Percentiles rank a stretch among this genome's conserved stretches.
phyloP scores from a whole-genome alignment of 2,329 filamentous ascomycete genomes.

The Aulographum hederae region DNA sequence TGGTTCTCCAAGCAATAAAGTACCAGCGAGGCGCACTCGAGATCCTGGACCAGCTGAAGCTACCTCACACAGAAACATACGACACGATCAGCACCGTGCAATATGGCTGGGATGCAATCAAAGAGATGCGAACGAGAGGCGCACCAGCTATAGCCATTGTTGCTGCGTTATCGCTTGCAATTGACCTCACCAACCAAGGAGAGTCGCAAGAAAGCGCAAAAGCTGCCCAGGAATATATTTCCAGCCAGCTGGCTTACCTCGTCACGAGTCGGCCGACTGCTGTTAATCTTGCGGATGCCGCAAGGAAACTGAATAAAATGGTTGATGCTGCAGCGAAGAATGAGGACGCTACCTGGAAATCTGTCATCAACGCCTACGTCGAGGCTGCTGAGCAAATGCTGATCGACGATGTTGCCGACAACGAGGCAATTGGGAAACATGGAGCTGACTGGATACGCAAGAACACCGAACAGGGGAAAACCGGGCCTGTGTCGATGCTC shows the following conservation, averaged over 20 bases:
- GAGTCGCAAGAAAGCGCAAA: slow-evolving; percentile 31
- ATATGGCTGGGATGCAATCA: slow-evolving; percentile 69
- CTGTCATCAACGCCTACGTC: slow-evolving; percentile 54
- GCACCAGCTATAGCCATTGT: slow-evolving; percentile 96
- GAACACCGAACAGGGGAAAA: slow-evolving; percentile 24
- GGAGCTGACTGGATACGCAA: slow-evolving; percentile 69
- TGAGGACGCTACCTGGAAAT: slow-evolving; percentile 24
- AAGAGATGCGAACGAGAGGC: slow-evolving; percentile 59
- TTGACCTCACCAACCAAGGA: slow-evolving; percentile 49
- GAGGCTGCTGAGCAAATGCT: slow-evolving; percentile 72
- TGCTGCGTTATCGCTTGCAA: slow-evolving; percentile 73
- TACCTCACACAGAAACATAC: slow-evolving; percentile 67
- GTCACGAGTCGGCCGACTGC: slow-evolving; percentile 82
- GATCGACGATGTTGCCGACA: slow-evolving; percentile 70
- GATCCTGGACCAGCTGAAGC: slow-evolving; percentile 67
- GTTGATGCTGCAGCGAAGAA: slow-evolving; percentile 30
- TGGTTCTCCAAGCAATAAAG: background rate
- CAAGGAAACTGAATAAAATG: slow-evolving; percentile 53
- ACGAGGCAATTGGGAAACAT: slow-evolving; percentile 64
- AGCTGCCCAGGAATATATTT: slow-evolving; percentile 49
- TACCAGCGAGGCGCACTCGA: slow-evolving; percentile 28
- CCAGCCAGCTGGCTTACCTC: slow-evolving; percentile 65
- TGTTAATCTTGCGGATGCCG: slow-evolving; percentile 85
- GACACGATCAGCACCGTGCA: slow-evolving; percentile 50
- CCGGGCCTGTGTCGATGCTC: slow-evolving; percentile 54